phyloP scores from a whole-genome alignment of 495 filamentous ascomycete genomes.

The Penicillium malachiteum region DNA sequence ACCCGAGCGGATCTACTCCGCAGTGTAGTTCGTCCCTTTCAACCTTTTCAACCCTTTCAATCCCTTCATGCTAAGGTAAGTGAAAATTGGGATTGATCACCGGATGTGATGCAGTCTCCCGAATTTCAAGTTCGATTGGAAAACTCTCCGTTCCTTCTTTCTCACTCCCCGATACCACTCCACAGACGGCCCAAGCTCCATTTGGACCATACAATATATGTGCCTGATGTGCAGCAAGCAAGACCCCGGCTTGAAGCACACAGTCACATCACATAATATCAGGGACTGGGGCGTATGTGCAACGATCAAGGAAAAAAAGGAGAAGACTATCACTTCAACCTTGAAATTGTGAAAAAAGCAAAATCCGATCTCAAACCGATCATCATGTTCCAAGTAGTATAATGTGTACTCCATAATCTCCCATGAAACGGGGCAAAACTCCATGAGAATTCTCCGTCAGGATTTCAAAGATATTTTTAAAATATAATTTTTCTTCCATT shows the following conservation, averaged over 20 bases:
- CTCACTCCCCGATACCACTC: slow-evolving; percentile 16
- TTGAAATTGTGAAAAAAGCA: not conserved
- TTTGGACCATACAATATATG: slow-evolving; percentile 13
- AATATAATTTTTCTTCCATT: not conserved
- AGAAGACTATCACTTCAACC: not conserved
- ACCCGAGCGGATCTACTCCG: not conserved
- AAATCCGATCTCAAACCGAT: not conserved
- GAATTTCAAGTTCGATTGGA: slow-evolving; percentile 20
- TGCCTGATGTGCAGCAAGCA: slow-evolving; percentile 22
- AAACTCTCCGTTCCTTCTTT: slow-evolving; percentile 8
- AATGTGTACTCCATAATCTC: not conserved
- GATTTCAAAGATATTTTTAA: not conserved
- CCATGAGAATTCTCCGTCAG: slow-evolving; percentile 12
- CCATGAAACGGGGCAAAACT: slow-evolving; percentile 16
- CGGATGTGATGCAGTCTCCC: slow-evolving; percentile 6
- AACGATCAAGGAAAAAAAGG: not conserved
- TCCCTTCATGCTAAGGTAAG: not conserved
- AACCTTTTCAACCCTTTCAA: not conserved
- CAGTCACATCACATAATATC: slow-evolving; percentile 26
- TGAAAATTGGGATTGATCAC: slow-evolving; percentile 8
- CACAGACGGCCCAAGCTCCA: slow-evolving; percentile 28
- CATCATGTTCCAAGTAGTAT: not conserved
- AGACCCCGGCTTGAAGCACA: slow-evolving; percentile 9
- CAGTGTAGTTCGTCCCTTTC: not conserved
- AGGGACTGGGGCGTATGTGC: not conserved